These are phyloP conservation scores for Aaosphaeria pasadenensis DNA, from an alignment of 2,329 filamentous ascomycete genomes.

Conservation along the genomic window DNA sequence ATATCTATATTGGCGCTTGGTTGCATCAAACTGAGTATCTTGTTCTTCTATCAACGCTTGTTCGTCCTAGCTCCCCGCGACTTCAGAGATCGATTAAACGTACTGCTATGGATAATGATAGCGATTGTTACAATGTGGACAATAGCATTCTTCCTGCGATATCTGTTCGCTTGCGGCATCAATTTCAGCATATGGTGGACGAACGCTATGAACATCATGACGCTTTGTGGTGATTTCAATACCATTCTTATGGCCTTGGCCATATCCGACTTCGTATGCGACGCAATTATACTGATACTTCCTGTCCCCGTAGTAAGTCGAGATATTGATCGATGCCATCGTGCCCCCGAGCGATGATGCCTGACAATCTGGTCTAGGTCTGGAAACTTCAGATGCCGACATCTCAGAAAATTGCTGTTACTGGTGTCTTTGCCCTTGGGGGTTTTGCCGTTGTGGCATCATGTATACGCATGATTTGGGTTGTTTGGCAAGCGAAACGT, in stretches of 20 bases:
- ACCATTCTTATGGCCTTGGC: neutral
- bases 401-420: neutral
- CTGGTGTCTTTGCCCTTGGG: neutral
- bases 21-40: neutral
- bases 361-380: neutral
- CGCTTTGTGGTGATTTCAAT: slow-evolving; percentile 1
- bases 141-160: slow-evolving; percentile 1
- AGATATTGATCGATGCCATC: neutral
- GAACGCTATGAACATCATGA: neutral
- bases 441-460: neutral
- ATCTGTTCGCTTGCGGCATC: slow-evolving; percentile 1
- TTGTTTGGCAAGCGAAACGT: neutral
- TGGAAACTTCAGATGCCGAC: neutral
- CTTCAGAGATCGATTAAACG: neutral
- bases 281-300: neutral
- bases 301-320: neutral
- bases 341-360: neutral
- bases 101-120: neutral
- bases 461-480: slow-evolving; percentile 2
- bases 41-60: neutral
- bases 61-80: neutral
- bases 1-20: neutral
- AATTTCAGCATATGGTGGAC: slow-evolving; percentile 2
- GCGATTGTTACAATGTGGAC: neutral
- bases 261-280: slow-evolving; percentile 1